Conservation (phyloP, 2,329 filamentous ascomycete genomes). For the Exutisphaerella laricina region DNA sequence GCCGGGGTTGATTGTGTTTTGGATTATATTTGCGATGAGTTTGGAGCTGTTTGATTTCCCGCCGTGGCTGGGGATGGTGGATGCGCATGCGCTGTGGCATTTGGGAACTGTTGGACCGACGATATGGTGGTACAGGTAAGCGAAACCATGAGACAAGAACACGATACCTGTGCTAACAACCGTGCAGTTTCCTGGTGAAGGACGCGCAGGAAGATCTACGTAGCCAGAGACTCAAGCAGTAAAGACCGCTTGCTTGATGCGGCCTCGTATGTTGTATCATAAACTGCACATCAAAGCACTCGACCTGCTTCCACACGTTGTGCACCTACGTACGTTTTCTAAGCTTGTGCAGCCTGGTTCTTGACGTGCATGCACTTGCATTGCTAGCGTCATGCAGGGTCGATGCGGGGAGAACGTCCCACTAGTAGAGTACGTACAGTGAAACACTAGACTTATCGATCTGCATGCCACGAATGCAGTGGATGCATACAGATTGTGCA, state of each 20-base stretch:
- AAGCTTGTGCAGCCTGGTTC: no score
- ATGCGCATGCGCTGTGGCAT: conserved; percentile 96
- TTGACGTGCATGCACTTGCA: background rate
- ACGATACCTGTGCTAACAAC: conserved; percentile 16
- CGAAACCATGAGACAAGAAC: no score
- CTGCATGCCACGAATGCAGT: background rate
- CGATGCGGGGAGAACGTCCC: background rate
- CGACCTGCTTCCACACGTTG: background rate
- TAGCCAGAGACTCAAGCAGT: conserved; percentile 66
- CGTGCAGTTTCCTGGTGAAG: conserved; percentile 70
- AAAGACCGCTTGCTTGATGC: conserved; percentile 2
- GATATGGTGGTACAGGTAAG: conserved; percentile 91
- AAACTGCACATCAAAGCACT: background rate
- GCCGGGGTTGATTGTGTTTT: conserved; percentile 86
- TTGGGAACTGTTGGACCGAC: conserved; percentile 84
- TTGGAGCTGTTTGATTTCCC: conserved; percentile 92
- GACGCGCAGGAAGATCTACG: conserved; percentile 80
- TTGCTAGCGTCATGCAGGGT: background rate
- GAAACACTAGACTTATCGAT: no score
- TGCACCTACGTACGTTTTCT: no score
- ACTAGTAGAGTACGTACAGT: no score
- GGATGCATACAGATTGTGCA: background rate
- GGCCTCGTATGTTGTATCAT: background rate
- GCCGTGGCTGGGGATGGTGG: conserved; percentile 72
- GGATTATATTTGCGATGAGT: conserved; percentile 91